These are phyloP conservation scores for Botrytis deweyae DNA, from an alignment of 2,329 filamentous ascomycete genomes.

Conservation along the genomic window DNA sequence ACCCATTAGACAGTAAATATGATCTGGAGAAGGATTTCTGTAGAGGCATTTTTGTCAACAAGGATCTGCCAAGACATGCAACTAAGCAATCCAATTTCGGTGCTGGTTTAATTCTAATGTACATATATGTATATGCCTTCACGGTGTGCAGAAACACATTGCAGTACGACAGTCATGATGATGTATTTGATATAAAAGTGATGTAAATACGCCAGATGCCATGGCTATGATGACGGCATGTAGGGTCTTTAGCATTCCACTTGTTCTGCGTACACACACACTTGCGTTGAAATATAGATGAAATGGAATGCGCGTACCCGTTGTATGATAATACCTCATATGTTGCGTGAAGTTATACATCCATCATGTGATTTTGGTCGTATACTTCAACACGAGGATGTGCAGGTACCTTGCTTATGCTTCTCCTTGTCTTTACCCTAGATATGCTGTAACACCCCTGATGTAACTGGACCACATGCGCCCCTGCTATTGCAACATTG, in stretches of 20 bases:
- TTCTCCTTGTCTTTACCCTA: not conserved
- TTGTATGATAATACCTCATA: not conserved
- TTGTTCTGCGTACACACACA: not conserved
- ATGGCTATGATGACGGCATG: not conserved
- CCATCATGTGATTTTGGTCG: constrained; percentile 15
- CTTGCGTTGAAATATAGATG: not conserved
- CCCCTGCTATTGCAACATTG: not conserved
- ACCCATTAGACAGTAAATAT: not conserved
- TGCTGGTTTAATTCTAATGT: not conserved
- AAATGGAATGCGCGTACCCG: not conserved
- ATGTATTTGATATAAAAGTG: not conserved
- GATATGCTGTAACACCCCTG: not conserved
- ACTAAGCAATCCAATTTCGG: not conserved
- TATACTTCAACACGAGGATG: constrained; percentile 13
- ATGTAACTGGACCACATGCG: not conserved
- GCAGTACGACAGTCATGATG: not conserved
- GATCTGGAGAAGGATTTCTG: not conserved
- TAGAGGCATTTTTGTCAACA: not conserved
- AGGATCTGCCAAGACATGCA: constrained; percentile 2
- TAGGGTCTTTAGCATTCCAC: not conserved
- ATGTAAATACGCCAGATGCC: not conserved
- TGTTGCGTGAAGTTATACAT: constrained; percentile 17
- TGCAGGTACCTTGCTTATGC: not conserved
- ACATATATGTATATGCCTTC: not conserved
- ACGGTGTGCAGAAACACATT: not conserved